phyloP scores from a whole-genome alignment of 1,284 basidiomycete genomes.

The Rhodotorula sp. region DNA sequence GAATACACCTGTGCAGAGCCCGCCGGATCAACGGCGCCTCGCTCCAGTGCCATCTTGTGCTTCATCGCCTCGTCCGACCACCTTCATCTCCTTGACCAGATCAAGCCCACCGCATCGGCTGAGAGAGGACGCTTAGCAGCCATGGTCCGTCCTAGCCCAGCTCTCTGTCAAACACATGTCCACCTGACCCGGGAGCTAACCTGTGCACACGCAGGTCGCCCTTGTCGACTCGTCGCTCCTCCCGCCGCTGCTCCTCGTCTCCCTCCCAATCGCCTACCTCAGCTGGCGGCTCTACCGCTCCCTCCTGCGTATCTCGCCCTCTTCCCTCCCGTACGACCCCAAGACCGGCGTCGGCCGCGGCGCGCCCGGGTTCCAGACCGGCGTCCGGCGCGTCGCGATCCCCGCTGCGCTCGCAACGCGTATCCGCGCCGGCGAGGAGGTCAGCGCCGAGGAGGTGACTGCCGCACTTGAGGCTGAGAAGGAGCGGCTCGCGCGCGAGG shows the following conservation, averaged over 20 bases:
- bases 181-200: too few species aligned
- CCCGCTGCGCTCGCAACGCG: constrained; percentile 32
- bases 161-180: too few species aligned
- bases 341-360: constrained; percentile 35
- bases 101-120: too few species aligned
- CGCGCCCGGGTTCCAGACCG: constrained; percentile 33
- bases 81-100: too few species aligned
- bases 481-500: constrained; percentile 16
- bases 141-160: too few species aligned
- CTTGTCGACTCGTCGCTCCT: constrained; percentile 20
- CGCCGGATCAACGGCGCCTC: too few species aligned
- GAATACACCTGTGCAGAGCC: too few species aligned
- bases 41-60: too few species aligned
- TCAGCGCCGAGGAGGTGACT: constrained; percentile 40
- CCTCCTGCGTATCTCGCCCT: constrained; percentile 13
- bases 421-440: constrained; percentile 40
- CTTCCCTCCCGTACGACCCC: constrained; percentile 19
- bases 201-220: neutral
- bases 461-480: constrained; percentile 27
- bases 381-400: constrained; percentile 21
- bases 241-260: constrained; percentile 27
- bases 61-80: too few species aligned
- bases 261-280: constrained; percentile 16
- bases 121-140: too few species aligned
- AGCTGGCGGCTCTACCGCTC: constrained; percentile 18